Evolutionary conservation across 768 basidiomycete species (phyloP).

Genomic region (Punctularia strigosozonata): DNA sequence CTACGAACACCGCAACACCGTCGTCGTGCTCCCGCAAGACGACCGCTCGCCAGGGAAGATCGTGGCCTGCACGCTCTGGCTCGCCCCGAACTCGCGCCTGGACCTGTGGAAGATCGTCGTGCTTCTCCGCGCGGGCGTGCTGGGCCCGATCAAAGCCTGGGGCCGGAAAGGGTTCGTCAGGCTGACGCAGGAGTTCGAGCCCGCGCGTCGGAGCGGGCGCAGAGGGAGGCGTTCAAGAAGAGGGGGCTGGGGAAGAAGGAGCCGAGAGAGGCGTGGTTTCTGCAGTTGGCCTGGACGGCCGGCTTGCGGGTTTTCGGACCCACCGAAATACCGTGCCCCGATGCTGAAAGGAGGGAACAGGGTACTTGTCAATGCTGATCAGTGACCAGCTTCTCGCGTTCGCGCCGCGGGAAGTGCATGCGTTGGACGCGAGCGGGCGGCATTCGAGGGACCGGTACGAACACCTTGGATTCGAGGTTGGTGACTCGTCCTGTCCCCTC

Average conservation of each 20-base stretch:
- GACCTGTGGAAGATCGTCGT: neutral
- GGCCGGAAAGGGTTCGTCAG: neutral
- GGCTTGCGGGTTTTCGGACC: neutral
- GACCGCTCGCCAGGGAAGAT: too few relatives aligned
- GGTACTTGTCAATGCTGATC: slow-evolving; percentile 18
- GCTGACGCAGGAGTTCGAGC: neutral
- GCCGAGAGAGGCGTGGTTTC: neutral
- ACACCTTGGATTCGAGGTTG: slow-evolving; percentile 20
- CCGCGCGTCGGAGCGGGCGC: neutral
- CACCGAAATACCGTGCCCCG: neutral
- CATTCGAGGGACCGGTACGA: slow-evolving; percentile 19
- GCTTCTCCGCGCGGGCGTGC: neutral
- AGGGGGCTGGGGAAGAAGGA: neutral
- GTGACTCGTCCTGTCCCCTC: neutral
- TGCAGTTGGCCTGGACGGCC: neutral
- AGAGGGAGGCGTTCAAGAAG: neutral
- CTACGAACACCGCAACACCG: neutral
- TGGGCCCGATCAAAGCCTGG: neutral
- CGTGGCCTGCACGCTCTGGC: neutral
- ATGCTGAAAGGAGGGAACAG: slow-evolving; percentile 5
- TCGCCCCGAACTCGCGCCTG: neutral
- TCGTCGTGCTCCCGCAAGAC: neutral
- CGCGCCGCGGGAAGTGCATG: slow-evolving; percentile 12
- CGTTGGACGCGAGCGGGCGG: slow-evolving; percentile 17
- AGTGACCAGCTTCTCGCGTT: slow-evolving; percentile 17